These are phyloP conservation scores for Cajanus cajan DNA, from an alignment of 306 rosid genomes.

Conservation along the genomic window DNA sequence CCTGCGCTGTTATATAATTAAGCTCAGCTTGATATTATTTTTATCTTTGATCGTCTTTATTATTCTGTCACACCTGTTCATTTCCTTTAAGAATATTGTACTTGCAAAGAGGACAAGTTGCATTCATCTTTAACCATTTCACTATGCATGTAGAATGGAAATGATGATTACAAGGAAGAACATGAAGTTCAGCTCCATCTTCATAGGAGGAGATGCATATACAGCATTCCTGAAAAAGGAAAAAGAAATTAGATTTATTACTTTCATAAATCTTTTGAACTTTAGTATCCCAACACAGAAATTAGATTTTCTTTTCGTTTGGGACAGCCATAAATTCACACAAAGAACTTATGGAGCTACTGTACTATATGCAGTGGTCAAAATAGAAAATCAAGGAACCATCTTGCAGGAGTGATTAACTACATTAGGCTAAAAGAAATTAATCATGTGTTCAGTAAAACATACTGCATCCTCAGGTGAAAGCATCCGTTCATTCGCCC, in stretches of 20 bases:
- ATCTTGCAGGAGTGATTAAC: neutral
- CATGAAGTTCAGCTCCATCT: conserved; percentile 77
- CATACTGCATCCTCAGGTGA: conserved; percentile 86
- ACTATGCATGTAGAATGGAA: conserved; percentile 75
- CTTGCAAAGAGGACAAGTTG: conserved; percentile 98
- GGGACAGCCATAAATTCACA: neutral
- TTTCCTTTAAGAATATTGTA: conserved; percentile 76
- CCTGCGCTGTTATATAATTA: neutral
- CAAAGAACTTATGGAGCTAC: neutral
- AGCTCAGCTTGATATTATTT: conserved; percentile 26
- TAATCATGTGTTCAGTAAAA: neutral
- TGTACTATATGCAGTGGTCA: neutral
- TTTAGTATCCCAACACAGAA: neutral
- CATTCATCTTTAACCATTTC: conserved; percentile 96
- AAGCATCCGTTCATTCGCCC: conserved; percentile 57
- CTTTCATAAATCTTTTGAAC: neutral
- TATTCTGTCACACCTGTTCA: conserved; percentile 56
- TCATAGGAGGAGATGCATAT: conserved; percentile 86
- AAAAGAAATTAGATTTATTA: neutral
- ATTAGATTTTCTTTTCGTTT: neutral
- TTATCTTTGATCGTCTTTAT: conserved; percentile 34
- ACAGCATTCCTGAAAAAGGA: conserved; percentile 76
- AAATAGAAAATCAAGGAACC: neutral
- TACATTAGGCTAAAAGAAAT: neutral
- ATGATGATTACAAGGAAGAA: conserved; percentile 95